phyloP scores from a whole-genome alignment of 2,329 filamentous ascomycete species.

The Ophiocordyceps camponoti-saundersi region DNA sequence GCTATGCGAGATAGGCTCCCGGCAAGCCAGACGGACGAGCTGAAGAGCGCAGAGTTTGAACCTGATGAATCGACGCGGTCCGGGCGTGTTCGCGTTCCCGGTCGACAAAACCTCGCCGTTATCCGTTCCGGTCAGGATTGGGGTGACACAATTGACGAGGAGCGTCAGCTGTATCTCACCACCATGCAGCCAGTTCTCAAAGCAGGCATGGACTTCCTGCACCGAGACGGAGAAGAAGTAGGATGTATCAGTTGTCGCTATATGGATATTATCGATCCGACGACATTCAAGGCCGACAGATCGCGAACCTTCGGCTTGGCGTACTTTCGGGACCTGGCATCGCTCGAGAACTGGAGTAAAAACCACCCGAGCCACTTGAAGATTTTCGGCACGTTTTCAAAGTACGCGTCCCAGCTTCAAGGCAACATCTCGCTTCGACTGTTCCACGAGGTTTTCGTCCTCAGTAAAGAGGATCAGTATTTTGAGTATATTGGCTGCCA shows the following conservation, averaged over 20 bases:
- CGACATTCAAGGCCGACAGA: constrained; percentile 5
- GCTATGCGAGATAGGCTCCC: constrained; percentile 26
- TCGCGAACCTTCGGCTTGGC: constrained; percentile 23
- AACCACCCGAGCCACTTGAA: neutral
- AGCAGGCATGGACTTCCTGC: constrained; percentile 25
- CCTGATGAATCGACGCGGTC: neutral
- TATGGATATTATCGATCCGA: constrained; percentile 20
- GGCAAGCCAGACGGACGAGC: constrained; percentile 16
- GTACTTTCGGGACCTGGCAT: constrained; percentile 22
- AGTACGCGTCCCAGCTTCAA: constrained; percentile 19
- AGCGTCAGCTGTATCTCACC: constrained; percentile 23
- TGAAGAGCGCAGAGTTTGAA: constrained; percentile 9
- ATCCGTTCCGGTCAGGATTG: constrained; percentile 29
- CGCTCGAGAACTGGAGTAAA: constrained; percentile 12
- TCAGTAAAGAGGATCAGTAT: constrained; percentile 19
- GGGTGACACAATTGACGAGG: constrained; percentile 19
- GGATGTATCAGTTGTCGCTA: constrained; percentile 25
- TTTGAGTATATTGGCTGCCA: constrained; percentile 26
- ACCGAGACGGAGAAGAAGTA: constrained; percentile 22
- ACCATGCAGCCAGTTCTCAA: constrained; percentile 26
- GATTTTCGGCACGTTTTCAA: constrained; percentile 3
- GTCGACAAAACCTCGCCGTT: constrained; percentile 21
- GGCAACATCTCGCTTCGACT: constrained; percentile 14
- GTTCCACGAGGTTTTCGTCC: constrained; percentile 23
- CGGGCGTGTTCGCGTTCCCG: constrained; percentile 13